These are phyloP conservation scores for Cydonia oblonga DNA, from an alignment of 331 rosid genomes.

Conservation along the genomic window DNA sequence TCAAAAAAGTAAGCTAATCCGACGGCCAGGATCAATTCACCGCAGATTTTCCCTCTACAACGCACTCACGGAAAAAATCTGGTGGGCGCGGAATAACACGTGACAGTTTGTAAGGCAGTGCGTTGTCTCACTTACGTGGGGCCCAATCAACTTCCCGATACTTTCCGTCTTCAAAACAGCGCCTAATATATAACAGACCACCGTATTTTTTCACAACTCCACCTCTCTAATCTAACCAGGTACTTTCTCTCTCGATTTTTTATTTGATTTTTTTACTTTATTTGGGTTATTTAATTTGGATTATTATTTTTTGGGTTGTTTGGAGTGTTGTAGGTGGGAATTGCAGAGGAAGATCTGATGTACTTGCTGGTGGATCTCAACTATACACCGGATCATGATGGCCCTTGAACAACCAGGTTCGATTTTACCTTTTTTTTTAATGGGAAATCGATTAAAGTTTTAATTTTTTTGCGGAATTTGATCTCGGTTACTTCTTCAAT, in stretches of 20 bases:
- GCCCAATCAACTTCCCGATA: slow-evolving; percentile 13
- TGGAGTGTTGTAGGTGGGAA: slow-evolving; percentile 25
- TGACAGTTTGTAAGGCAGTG: not conserved
- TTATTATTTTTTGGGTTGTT: not conserved
- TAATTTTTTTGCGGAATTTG: not conserved
- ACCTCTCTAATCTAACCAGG: slow-evolving; percentile 14
- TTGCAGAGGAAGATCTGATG: slow-evolving; percentile 64
- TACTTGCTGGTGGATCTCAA: slow-evolving; percentile 67
- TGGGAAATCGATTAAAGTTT: not conserved
- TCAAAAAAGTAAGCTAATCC: not conserved
- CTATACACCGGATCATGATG: slow-evolving; percentile 66
- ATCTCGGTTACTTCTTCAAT: not conserved
- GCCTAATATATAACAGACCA: too few species aligned
- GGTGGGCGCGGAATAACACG: not conserved
- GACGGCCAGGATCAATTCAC: not conserved
- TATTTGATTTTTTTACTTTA: not conserved
- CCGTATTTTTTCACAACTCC: not conserved
- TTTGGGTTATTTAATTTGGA: not conserved
- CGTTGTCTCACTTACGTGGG: slow-evolving; percentile 5
- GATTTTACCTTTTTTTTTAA: not conserved
- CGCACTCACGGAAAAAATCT: not conserved
- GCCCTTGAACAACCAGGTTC: slow-evolving; percentile 78
- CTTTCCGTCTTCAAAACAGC: slow-evolving; percentile 2
- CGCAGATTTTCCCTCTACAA: not conserved
- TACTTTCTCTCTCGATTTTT: slow-evolving; percentile 5